phyloP scores from a whole-genome alignment of 164 flowering plant genomes.

The Nymphaea colorata region DNA sequence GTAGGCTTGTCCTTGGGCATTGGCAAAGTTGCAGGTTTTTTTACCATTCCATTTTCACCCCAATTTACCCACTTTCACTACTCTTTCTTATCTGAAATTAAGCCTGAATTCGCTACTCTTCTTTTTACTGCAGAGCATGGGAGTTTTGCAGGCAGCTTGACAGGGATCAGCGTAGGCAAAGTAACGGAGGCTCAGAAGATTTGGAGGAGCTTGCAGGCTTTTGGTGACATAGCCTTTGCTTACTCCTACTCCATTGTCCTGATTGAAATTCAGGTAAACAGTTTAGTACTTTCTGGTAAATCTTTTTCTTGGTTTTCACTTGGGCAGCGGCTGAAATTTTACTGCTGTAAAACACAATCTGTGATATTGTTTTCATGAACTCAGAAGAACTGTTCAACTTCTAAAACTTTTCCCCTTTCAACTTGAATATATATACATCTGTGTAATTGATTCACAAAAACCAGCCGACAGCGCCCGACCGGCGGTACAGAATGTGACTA shows the following conservation, averaged over 20 bases:
- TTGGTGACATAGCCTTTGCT: conserved; percentile 65
- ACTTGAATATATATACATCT: too few species aligned
- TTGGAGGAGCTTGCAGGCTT: conserved; percentile 67
- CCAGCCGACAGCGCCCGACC: too few species aligned
- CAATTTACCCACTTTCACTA: background rate
- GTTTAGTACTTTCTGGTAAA: too few species aligned
- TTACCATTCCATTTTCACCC: background rate
- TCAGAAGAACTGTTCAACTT: too few species aligned
- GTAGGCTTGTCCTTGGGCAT: conserved; percentile 47
- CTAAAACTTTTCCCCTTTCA: too few species aligned
- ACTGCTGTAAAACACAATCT: too few species aligned
- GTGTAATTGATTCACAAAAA: too few species aligned
- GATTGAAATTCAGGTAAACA: conserved; percentile 49
- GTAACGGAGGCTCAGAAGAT: conserved; percentile 40
- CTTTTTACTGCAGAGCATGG: conserved; percentile 17
- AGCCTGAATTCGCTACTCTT: background rate
- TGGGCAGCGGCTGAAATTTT: too few species aligned
- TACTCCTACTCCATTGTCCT: conserved; percentile 52
- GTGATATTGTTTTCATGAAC: too few species aligned
- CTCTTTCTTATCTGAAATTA: background rate
- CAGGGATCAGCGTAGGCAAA: conserved; percentile 45
- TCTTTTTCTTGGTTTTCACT: too few species aligned
- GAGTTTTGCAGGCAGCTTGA: conserved; percentile 35
- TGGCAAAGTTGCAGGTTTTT: conserved; percentile 13
- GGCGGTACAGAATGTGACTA: too few species aligned